Base-by-base conservation (phyloP, 331 rosid species). In the Cydonia oblonga region DNA sequence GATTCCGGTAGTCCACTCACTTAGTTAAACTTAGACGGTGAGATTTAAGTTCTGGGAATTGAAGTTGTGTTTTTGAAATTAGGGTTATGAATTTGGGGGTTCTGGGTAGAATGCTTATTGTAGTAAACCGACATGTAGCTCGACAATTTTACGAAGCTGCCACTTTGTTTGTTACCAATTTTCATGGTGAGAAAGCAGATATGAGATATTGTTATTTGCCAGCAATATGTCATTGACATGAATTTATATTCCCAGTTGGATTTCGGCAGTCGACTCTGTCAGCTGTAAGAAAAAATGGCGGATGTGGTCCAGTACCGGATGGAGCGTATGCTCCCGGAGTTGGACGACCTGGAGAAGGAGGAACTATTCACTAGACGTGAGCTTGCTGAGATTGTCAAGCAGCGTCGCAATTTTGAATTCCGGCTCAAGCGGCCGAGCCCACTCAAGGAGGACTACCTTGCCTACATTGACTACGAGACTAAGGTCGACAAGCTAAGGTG, bases 251-350 rank as follows among this genome's bases (percentile, higher is more conserved):
- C 72, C 40, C 69, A 42, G 28, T 10, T 38, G 46, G 35, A 49
- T 12, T 49, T 20, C 33, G 35, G 67, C 23, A 49, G 54, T 25
- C 23, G 16, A 68, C 59, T 68, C 4, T 28, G 60, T 5, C 3
- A 15, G 71, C 28, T 68, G 23, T 40, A 65, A 33, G 3, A 7
- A 61, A 66, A 26, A 76, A 89, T 92, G 97, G 97, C 95, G 71
- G 97, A 92, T 80, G 90, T 87, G 2, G 97, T 92, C 73, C 96
- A 92, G 77, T 88, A 84, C 84, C 86, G 90, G 11, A 72, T 92
- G 74, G 97, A 92, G 90, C 88, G 93, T 28, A 92, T 92, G 97
- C 79, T 86, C 69, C 80, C 78, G 18, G 97, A 92, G 86, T 86
- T 92, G 67, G 90, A 89, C 4, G 97, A 92, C 69, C 87, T 92